Conservation (phyloP, 2,329 filamentous ascomycete species). For the Aspergillus intermedius region DNA sequence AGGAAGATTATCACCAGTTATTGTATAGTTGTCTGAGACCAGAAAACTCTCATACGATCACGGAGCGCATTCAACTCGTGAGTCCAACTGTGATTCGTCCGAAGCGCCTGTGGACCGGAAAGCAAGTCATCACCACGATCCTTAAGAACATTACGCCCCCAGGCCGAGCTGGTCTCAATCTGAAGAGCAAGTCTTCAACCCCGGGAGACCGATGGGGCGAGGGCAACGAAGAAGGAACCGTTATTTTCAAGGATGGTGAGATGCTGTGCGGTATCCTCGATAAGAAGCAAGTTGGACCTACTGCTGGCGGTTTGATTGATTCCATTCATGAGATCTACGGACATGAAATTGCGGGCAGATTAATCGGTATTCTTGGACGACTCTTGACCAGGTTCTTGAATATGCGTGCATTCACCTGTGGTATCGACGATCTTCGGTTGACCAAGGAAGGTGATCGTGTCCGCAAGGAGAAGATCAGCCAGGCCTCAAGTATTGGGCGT, state of each 20-base stretch:
- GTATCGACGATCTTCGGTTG: conserved; percentile 89
- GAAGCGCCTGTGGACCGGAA: conserved; percentile 80
- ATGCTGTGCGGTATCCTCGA: conserved; percentile 87
- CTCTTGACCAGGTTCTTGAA: conserved; percentile 83
- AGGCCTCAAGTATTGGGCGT: conserved; percentile 64
- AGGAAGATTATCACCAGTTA: conserved; percentile 86
- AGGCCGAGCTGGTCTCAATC: conserved; percentile 68
- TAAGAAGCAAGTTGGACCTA: conserved; percentile 89
- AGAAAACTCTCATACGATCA: conserved; percentile 80
- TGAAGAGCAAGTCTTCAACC: conserved; percentile 73
- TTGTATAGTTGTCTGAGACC: conserved; percentile 84
- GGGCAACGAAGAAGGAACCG: conserved; percentile 64
- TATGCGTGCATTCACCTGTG: conserved; percentile 93
- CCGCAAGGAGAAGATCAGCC: conserved; percentile 61
- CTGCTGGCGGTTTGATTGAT: conserved; percentile 79
- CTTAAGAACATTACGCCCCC: conserved; percentile 82
- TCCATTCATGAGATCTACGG: conserved; percentile 91
- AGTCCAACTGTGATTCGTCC: conserved; percentile 79
- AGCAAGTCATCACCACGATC: conserved; percentile 89
- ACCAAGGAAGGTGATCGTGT: conserved; percentile 70
- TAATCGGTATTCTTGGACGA: conserved; percentile 82
- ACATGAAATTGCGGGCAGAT: conserved; percentile 73
- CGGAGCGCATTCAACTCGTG: conserved; percentile 73
- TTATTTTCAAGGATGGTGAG: conserved; percentile 80
- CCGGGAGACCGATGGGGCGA: conserved; percentile 71